Conservation (phyloP, 139 green algal species). For the Chlorella ohadii region DNA sequence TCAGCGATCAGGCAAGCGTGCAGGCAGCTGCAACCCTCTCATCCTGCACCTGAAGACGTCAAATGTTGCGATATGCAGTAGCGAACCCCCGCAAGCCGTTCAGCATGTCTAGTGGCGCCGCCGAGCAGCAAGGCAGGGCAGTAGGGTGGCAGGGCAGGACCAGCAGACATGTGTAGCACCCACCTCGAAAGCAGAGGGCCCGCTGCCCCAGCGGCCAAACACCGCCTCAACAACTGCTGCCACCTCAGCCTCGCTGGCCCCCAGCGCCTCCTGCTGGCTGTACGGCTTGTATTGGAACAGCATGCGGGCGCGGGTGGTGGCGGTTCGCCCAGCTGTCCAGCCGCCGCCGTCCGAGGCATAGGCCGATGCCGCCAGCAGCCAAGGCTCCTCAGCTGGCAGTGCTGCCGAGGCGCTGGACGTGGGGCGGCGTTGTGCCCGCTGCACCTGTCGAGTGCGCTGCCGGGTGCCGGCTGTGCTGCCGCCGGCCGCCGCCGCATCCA, state of each 20-base stretch:
- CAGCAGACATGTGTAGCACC: too few relatives aligned
- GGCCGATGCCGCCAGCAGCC: not conserved
- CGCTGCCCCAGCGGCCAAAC: conserved; percentile 35
- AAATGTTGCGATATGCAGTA: too few relatives aligned
- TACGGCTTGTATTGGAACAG: conserved; percentile 65
- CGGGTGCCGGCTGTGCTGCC: not conserved
- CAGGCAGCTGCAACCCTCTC: too few relatives aligned
- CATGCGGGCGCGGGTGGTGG: conserved; percentile 24
- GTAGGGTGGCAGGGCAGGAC: too few relatives aligned
- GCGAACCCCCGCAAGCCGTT: too few relatives aligned
- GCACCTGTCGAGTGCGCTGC: not conserved
- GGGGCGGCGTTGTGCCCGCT: not conserved
- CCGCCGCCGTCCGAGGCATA: not conserved
- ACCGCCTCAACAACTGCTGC: conserved; percentile 60
- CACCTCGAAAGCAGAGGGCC: conserved; percentile 13
- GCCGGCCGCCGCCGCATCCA: not conserved
- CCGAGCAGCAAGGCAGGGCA: too few relatives aligned
- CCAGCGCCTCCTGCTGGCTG: conserved; percentile 56
- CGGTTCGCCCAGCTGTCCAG: not conserved
- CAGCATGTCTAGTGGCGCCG: too few relatives aligned
- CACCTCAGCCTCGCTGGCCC: conserved; percentile 42
- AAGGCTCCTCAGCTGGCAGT: not conserved
- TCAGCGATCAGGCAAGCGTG: not conserved
- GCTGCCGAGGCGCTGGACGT: not conserved
- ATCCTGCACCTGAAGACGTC: too few relatives aligned